A percentile compares a stretch with the other conserved stretches of the same genome.
These are phyloP conservation scores for Diaporthe caulivora DNA, from an alignment of 2,329 filamentous ascomycete species.

Conservation along the genomic window DNA sequence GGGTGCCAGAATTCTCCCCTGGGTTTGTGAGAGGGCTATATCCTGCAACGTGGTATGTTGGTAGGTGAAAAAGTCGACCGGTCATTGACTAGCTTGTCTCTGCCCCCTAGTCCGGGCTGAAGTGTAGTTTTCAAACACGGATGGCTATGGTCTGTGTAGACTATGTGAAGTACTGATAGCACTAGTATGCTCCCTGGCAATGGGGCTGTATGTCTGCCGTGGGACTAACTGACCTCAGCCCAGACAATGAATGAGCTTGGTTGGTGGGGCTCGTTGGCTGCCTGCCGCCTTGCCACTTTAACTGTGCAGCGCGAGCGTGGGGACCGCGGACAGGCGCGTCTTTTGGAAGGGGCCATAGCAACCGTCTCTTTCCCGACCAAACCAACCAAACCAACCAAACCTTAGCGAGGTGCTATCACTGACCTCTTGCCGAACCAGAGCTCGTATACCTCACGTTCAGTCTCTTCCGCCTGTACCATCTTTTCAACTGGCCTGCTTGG, in stretches of 20 bases:
- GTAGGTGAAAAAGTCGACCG: no score
- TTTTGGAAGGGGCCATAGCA: neutral
- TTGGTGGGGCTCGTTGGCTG: neutral
- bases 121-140: no score
- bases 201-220: neutral
- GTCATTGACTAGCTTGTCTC: no score
- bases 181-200: slow-evolving; percentile 11
- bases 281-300: slow-evolving; percentile 17
- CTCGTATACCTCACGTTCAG: neutral
- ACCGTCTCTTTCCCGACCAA: neutral
- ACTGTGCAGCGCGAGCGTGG: neutral
- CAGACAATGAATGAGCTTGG: neutral
- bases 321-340: slow-evolving; percentile 14
- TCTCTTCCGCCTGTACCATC: neutral
- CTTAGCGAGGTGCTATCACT: neutral
- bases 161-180: no score
- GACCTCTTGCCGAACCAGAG: neutral
- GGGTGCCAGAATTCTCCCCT: no score
- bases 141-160: no score
- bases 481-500: neutral
- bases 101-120: no score
- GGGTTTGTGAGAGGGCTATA: no score
- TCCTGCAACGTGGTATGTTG: no score
- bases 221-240: neutral
- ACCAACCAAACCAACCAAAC: neutral